phyloP scores from a whole-genome alignment of 768 basidiomycete genomes.

The Phlebiopsis gigantea region DNA sequence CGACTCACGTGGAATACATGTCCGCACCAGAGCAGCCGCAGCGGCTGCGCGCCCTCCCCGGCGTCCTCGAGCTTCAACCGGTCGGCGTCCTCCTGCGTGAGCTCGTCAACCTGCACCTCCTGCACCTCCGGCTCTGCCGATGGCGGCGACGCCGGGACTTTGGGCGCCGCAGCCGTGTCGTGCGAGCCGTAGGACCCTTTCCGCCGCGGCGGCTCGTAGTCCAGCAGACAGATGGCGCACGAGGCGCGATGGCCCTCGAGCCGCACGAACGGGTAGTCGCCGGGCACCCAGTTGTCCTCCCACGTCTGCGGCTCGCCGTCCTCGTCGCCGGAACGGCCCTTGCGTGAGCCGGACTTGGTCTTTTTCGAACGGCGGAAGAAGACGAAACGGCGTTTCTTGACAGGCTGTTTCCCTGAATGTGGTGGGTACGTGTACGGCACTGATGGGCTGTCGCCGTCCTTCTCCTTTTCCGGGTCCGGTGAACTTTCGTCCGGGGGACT shows the following conservation, averaged over 20 bases:
- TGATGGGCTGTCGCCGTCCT: conserved; percentile 34
- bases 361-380: conserved; percentile 34
- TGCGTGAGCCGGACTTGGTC: conserved; percentile 20
- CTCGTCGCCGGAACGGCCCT: conserved; percentile 17
- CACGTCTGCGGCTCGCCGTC: conserved; percentile 43
- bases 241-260: conserved; percentile 79
- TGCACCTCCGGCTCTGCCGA: conserved; percentile 23
- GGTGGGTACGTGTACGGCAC: conserved; percentile 62
- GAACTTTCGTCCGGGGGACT: conserved; percentile 51
- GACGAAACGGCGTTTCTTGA: conserved; percentile 44
- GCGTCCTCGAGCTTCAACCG: conserved; percentile 60
- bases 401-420: conserved; percentile 25
- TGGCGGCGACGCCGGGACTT: background rate
- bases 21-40: conserved; percentile 71
- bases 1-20: conserved; percentile 85
- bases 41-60: conserved; percentile 69
- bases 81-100: conserved; percentile 35
- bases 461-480: conserved; percentile 11
- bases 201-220: conserved; percentile 70
- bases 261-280: conserved; percentile 75
- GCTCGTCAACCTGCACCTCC: conserved; percentile 25
- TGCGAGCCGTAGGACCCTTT: conserved; percentile 13
- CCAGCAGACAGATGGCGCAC: conserved; percentile 81
- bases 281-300: conserved; percentile 76
- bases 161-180: background rate